These are phyloP conservation scores for Russula olivacea DNA, from an alignment of 768 basidiomycete species.

Conservation along the genomic window DNA sequence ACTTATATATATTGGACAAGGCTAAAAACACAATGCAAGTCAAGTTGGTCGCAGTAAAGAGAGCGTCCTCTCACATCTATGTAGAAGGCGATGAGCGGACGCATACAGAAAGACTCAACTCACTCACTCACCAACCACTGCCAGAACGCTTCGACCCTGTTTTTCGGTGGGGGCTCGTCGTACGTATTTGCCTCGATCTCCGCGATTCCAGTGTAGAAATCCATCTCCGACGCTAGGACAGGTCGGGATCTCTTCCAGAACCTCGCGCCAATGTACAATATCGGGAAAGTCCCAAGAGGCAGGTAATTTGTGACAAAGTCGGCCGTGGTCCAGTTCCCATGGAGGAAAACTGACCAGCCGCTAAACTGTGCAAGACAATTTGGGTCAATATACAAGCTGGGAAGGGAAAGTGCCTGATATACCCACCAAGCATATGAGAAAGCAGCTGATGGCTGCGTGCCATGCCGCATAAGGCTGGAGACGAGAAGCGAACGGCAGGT, in stretches of 20 bases:
- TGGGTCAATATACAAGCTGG: background rate
- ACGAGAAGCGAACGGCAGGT: slow-evolving; percentile 61
- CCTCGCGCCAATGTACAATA: slow-evolving; percentile 61
- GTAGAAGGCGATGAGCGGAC: background rate
- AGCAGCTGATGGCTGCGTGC: slow-evolving; percentile 33
- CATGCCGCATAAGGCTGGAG: slow-evolving; percentile 74
- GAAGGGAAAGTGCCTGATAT: background rate
- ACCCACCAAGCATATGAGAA: slow-evolving; percentile 60
- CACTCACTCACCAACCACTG: slow-evolving; percentile 62
- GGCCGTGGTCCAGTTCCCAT: slow-evolving; percentile 47
- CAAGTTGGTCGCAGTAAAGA: too few species aligned
- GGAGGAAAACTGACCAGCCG: slow-evolving; percentile 49
- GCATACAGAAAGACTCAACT: background rate
- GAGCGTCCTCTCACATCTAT: slow-evolving; percentile 14
- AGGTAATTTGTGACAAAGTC: slow-evolving; percentile 84
- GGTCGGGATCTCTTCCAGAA: slow-evolving; percentile 45
- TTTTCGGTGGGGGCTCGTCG: slow-evolving; percentile 68
- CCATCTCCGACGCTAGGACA: slow-evolving; percentile 64
- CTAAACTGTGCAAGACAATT: slow-evolving; percentile 35
- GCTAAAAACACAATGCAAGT: too few species aligned
- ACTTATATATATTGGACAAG: background rate
- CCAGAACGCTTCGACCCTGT: slow-evolving; percentile 68
- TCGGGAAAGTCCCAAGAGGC: slow-evolving; percentile 60
- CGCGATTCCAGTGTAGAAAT: slow-evolving; percentile 61
- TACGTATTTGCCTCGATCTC: slow-evolving; percentile 35